phyloP scores from a whole-genome alignment of 2,329 filamentous ascomycete species.

The Trichoderma semiorbis region DNA sequence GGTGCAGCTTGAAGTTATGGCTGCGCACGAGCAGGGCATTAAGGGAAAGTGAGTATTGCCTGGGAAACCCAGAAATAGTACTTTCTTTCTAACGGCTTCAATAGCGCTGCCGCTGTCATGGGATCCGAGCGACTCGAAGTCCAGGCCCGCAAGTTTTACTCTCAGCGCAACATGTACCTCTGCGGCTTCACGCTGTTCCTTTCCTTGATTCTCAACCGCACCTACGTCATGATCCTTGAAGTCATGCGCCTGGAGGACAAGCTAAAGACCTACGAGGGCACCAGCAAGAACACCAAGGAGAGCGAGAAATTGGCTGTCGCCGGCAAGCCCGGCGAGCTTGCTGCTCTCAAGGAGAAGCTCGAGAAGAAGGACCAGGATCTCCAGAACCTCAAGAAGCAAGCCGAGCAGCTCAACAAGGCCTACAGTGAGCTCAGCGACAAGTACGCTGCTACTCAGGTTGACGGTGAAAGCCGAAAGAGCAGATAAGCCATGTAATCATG shows the following conservation, averaged over 20 bases:
- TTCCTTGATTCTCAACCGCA: conserved; percentile 97
- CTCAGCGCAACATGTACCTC: conserved; percentile 99
- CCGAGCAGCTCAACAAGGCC: conserved; percentile 75
- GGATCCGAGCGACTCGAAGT: conserved; percentile 96
- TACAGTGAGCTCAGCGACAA: conserved; percentile 85
- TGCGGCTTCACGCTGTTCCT: conserved; percentile 99
- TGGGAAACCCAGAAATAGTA: background rate
- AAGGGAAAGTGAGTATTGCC: conserved; percentile 43
- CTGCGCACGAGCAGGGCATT: conserved; percentile 58
- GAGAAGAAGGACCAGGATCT: conserved; percentile 79
- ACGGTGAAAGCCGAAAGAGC: conserved; percentile 56
- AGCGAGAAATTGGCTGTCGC: conserved; percentile 67
- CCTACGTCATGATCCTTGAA: conserved; percentile 95
- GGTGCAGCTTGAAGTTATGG: conserved; percentile 82
- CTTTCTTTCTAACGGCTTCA: conserved; percentile 21
- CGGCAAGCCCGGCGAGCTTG: conserved; percentile 73
- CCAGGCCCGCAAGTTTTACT: conserved; percentile 99
- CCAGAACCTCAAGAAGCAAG: conserved; percentile 88
- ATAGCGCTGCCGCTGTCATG: conserved; percentile 61
- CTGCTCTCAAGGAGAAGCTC: conserved; percentile 65
- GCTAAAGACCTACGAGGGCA: conserved; percentile 72
- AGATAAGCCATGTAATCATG: conserved; percentile 18
- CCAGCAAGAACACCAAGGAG: conserved; percentile 57
- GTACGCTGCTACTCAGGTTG: conserved; percentile 58
- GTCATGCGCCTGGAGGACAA: conserved; percentile 88